Evolutionary conservation across 371 early-diverging fungal species (phyloP), one percentile per base, ranked within the genome.

Genomic region (Mortierella polycephala): DNA sequence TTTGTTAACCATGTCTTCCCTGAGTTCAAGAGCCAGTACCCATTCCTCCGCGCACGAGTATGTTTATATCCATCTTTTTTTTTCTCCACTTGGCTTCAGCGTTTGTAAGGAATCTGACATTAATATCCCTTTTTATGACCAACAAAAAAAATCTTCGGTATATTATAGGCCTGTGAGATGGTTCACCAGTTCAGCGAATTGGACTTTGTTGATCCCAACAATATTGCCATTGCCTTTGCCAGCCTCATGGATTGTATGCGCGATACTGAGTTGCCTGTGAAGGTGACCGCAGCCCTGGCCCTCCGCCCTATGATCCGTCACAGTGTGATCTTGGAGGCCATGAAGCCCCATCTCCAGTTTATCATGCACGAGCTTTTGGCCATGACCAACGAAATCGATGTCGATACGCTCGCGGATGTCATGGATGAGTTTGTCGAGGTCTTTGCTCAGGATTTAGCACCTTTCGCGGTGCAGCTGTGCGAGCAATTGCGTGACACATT

Each of bases 361-460:
- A 90, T 98, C 56, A 96, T 97, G 94, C 90, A 93, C 69, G 84
- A 86, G 52, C 85, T 97, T 51, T 85, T 98, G 71, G 85, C 90
- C 39, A 82, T 97, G 69, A 95, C 95, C 10, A 94, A 95, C 81
- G 90, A 94, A 79, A 94, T 96, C 65, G 97, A 98, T 72, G 87
- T 95, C 65, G 98, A 97, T 74, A 91, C 91, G 1, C 81, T 98
- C 18, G 85, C 97, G 0, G 84, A 84, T 11, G 94, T 95, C 47
- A 94, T 97, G 88, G 96, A 97, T 56, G 88, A 88, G 64, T 90
- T 97, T 74, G 96, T 98, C 2, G 92, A 93, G 70, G 88, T 90
- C 30, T 98, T 93, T 86, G 88, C 96, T 16, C 90, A 92, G 62
- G 91, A 96, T 76, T 81, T 98, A 67, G 88, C 92, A 16, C 99